Evolutionary conservation across 495 filamentous ascomycete genomes (phyloP).

Genomic region (Penicillium diatomitis): DNA sequence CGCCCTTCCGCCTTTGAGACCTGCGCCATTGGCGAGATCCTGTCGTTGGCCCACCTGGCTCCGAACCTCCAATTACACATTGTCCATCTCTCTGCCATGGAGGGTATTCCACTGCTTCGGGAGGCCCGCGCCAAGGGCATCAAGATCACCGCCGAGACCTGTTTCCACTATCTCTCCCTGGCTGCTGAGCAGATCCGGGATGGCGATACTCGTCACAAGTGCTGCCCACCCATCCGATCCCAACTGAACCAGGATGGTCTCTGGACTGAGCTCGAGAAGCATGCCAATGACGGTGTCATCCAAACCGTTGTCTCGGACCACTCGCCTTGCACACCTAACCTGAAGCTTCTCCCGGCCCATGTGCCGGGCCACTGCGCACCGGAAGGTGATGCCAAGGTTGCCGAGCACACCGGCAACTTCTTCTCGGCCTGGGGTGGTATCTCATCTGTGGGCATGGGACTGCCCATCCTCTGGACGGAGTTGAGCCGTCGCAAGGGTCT

Average conservation of each 20-base stretch:
- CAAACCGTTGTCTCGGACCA: slow-evolving; percentile 95
- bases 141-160: slow-evolving; percentile 93
- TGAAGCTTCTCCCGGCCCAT: slow-evolving; percentile 75
- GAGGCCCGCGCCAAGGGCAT: slow-evolving; percentile 69
- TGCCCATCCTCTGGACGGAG: slow-evolving; percentile 85
- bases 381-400: slow-evolving; percentile 10
- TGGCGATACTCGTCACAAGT: slow-evolving; percentile 94
- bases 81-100: slow-evolving; percentile 86
- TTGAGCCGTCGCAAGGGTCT: slow-evolving; percentile 47
- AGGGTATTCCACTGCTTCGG: slow-evolving; percentile 83
- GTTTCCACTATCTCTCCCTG: slow-evolving; percentile 95
- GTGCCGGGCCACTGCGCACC: slow-evolving; percentile 37
- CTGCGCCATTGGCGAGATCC: slow-evolving; percentile 78
- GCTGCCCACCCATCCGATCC: slow-evolving; percentile 88
- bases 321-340: slow-evolving; percentile 87
- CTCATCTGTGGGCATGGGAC: slow-evolving; percentile 82
- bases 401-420: slow-evolving; percentile 59
- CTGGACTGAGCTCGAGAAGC: slow-evolving; percentile 67
- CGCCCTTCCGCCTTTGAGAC: slow-evolving; percentile 86
- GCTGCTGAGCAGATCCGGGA: slow-evolving; percentile 77
- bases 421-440: slow-evolving; percentile 95
- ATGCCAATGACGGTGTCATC: slow-evolving; percentile 65
- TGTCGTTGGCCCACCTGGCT: slow-evolving; percentile 70
- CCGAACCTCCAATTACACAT: slow-evolving; percentile 85
- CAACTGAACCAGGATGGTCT: slow-evolving; percentile 78